Evolutionary conservation across 2,329 filamentous ascomycete genomes (phyloP).

Genomic region (Aspergillus carbonarius): DNA sequence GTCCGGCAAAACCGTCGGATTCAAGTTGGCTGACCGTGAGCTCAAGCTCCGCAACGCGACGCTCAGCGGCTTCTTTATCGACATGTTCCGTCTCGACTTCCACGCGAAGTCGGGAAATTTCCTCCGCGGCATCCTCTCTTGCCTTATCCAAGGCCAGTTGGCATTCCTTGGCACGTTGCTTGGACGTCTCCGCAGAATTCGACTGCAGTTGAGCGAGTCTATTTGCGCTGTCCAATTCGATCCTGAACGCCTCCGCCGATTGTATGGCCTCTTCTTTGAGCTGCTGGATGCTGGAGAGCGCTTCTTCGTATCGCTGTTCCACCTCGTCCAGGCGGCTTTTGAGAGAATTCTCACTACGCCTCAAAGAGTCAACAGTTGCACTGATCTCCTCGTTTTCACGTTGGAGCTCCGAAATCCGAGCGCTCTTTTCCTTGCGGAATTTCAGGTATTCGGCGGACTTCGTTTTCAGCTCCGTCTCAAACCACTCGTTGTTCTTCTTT

Average conservation of each 20-base stretch:
- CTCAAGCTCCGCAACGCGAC: slow-evolving; percentile 65
- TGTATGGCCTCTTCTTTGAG: slow-evolving; percentile 79
- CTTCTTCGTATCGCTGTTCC: slow-evolving; percentile 82
- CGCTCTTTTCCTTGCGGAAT: slow-evolving; percentile 91
- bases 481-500: slow-evolving; percentile 89
- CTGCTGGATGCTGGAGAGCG: slow-evolving; percentile 76
- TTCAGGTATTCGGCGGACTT: slow-evolving; percentile 85
- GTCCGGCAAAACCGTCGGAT: slow-evolving; percentile 47
- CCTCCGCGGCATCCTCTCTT: slow-evolving; percentile 62
- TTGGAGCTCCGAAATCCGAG: slow-evolving; percentile 83
- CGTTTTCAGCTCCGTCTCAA: slow-evolving; percentile 85
- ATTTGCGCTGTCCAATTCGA: slow-evolving; percentile 78
- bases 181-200: slow-evolving; percentile 59
- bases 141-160: slow-evolving; percentile 57
- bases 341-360: slow-evolving; percentile 75
- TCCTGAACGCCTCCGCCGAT: slow-evolving; percentile 80
- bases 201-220: slow-evolving; percentile 74
- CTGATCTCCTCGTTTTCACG: slow-evolving; percentile 82
- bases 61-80: slow-evolving; percentile 63
- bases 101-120: slow-evolving; percentile 54
- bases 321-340: slow-evolving; percentile 79
- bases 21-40: slow-evolving; percentile 61
- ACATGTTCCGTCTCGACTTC: slow-evolving; percentile 57
- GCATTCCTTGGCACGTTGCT: slow-evolving; percentile 59
- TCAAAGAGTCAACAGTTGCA: slow-evolving; percentile 72